Base-by-base conservation (phyloP, 2,329 filamentous ascomycete species). In the Fusarium neocosmosporiellum region DNA sequence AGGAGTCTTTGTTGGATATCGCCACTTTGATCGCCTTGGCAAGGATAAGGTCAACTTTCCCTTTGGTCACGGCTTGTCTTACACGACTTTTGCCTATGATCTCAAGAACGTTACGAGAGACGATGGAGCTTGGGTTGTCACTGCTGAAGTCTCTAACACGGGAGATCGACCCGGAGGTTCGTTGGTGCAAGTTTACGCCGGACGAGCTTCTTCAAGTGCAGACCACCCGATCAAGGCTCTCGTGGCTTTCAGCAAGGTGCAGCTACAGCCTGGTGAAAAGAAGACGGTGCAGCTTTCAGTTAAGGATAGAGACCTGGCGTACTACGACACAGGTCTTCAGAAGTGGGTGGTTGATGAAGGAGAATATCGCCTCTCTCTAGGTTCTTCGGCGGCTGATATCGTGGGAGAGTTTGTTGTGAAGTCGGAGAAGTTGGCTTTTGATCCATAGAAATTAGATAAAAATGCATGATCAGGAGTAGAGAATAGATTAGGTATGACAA, bases 11-110 rank as follows among this genome's bases (percentile, higher is more conserved):
- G 85, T 93, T 39, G 91, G 91, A 1, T 93, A 93, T 79, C 84
- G 90, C 16, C 91, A 89, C 79, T 93, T 91, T 76, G 90, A 93
- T 76, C 90, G 88, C 71, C 53, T 76, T 34, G 83, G 84, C 2
- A 82, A 85, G 33, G 84, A 88, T 10, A 84, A 86, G 7, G 86
- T 89, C 0, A 85, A 88, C 14, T 93, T 92, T 78, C 85, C 89
- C 18, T 93, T 93, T 73, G 91, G 91, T 4, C 87, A 90, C 72
- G 91, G 91, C 5, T 81, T 93, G 2, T 91, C 89, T 2, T 93
- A 94, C 80, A 91, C 91, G 0, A 86, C 82, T 0, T 94, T 93
- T 79, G 82, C 87, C 13, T 73, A 71, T 22, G 85, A 91, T 34
- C 85, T 92, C 76, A 76, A 79, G 24, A 71, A 73, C 1, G 78